Evolutionary conservation across 805 yeast genomes (phyloP).

Genomic region (Peterozyma toletana): DNA sequence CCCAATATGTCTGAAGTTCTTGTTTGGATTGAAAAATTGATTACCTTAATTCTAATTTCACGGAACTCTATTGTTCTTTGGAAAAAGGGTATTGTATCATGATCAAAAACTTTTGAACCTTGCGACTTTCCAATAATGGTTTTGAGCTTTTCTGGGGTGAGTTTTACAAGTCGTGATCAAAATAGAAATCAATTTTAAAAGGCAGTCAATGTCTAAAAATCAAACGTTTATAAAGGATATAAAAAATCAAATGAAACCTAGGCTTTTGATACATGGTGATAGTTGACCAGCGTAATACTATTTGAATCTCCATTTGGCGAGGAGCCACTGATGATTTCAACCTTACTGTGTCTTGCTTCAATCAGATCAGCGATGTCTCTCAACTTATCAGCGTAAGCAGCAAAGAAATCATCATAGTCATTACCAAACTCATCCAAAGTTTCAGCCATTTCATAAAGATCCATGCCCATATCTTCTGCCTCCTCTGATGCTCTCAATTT

Average conservation of each 20-base stretch:
- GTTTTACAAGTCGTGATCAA: no score
- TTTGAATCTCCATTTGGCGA: background rate
- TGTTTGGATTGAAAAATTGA: no score
- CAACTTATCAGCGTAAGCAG: conserved; percentile 14
- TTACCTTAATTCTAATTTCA: no score
- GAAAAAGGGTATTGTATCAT: no score
- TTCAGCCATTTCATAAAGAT: conserved; percentile 43
- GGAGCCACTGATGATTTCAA: conserved; percentile 5
- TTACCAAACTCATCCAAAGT: conserved; percentile 26
- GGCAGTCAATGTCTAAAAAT: no score
- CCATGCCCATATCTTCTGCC: conserved; percentile 46
- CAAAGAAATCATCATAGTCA: conserved; percentile 22
- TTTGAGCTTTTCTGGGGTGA: no score
- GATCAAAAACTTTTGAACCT: no score
- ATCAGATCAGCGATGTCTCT: conserved; percentile 14
- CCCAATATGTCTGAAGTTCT: no score
- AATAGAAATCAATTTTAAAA: no score
- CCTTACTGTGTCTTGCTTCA: conserved; percentile 10
- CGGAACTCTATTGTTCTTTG: no score
- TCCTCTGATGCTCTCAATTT: conserved; percentile 35
- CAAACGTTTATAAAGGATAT: no score
- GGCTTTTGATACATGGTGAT: conserved; percentile 1
- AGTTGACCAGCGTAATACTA: conserved; percentile 1
- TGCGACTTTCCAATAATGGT: no score
- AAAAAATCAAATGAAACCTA: background rate